These are phyloP conservation scores for Alternaria panax DNA, from an alignment of 2,329 filamentous ascomycete genomes.

Conservation along the genomic window DNA sequence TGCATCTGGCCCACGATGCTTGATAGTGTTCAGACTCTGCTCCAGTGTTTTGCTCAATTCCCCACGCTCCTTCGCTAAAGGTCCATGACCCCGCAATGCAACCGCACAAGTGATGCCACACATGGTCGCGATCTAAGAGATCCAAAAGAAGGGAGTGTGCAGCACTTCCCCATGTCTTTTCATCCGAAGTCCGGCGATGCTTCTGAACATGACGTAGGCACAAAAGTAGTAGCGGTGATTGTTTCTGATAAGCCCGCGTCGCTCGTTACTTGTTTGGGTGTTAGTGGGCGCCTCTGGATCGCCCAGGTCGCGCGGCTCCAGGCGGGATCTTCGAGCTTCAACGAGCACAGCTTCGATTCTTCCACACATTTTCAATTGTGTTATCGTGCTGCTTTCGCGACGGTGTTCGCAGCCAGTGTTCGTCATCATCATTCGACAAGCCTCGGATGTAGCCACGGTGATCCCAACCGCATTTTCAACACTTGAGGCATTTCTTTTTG, in stretches of 20 bases:
- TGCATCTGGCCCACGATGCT: conserved; percentile 57
- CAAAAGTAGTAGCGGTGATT: neutral
- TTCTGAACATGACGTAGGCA: conserved; percentile 8
- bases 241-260: conserved; percentile 12
- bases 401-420: conserved; percentile 2
- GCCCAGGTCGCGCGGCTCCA: conserved; percentile 7
- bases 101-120: conserved; percentile 27
- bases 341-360: neutral
- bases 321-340: neutral
- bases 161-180: neutral
- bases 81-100: conserved; percentile 21
- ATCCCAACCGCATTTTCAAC: neutral
- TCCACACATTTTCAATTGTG: conserved; percentile 1
- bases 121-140: conserved; percentile 8
- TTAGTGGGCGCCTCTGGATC: conserved; percentile 3
- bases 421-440: neutral
- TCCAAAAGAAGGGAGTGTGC: neutral
- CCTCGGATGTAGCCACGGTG: conserved; percentile 10
- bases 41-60: conserved; percentile 19
- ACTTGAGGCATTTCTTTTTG: conserved; percentile 10
- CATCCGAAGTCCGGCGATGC: neutral
- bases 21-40: conserved; percentile 36
- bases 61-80: conserved; percentile 6
- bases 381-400: neutral
- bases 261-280: conserved; percentile 13